Base-by-base conservation (phyloP, 257 asterid species). In the Linderniella brevidens region DNA sequence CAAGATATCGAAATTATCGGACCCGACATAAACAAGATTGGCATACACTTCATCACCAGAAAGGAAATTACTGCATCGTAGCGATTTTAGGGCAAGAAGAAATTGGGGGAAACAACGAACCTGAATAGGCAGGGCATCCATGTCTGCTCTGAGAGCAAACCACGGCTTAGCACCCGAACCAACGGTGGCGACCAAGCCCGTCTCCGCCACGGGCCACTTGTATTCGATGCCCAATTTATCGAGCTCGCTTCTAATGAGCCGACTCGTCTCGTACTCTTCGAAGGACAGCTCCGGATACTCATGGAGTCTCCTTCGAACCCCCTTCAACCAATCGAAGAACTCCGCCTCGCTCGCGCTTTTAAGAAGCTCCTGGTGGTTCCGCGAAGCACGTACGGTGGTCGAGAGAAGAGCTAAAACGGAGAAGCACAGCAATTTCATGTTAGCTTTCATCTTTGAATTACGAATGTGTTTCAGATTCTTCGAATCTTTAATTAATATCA, bases 101-200 rank as follows among this genome's bases (percentile, higher is more conserved):
- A 8, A 7, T 4, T 3, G 5, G 17, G 13, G 25, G 17, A 25
- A 7, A 9, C 35, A 37, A 8, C 37, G 4, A 17, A 49, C 94
- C 93, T 83, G 93, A 56, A 83, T 68, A 35, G 97, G 95, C 4
- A 87, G 84, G 42, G 88, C 97, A 61, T 87, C 95, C 97, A 87
- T 87, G 69, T 87, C 95, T 1, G 97, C 97, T 71, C 95, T 62
- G 18, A 87, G 86, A 19, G 62, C 80, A 56, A 87, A 69, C 68
- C 79, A 71, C 0, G 93, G 97, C 4, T 63, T 68, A 50, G 32
- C 61, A 0, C 88, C 95, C 14, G 95, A 78, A 15, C 97, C 93
- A 46, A 87, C 62, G 4, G 75, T 65, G 39, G 92, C 97, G 51
- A 87, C 78, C 35, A 86, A 49, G 11, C 97, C 97, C 20, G 95